These are phyloP conservation scores for Collybia nuda DNA, from an alignment of 768 basidiomycete species.

Conservation along the genomic window DNA sequence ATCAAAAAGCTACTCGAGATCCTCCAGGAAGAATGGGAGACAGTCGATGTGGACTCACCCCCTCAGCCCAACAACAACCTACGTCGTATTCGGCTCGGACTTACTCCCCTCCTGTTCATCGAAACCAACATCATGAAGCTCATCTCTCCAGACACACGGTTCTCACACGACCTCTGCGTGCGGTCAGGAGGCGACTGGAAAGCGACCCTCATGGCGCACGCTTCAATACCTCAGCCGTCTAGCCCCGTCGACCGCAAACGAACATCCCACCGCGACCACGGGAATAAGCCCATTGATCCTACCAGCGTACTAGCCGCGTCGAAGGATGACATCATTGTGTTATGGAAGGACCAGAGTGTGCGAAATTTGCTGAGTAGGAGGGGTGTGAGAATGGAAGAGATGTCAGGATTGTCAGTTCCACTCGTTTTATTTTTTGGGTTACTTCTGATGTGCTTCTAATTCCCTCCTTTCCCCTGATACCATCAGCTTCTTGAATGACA, in stretches of 20 bases:
- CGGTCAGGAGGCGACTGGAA: constrained; percentile 65
- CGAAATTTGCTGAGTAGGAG: constrained; percentile 49
- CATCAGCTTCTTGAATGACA: constrained; percentile 72
- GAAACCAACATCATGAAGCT: constrained; percentile 51
- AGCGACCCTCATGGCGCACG: constrained; percentile 28
- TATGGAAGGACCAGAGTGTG: constrained; percentile 63
- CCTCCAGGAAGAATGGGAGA: constrained; percentile 46
- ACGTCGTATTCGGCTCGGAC: constrained; percentile 32
- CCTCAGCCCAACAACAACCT: constrained; percentile 19
- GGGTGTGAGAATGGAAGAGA: constrained; percentile 54
- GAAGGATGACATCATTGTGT: constrained; percentile 54
- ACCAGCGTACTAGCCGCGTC: constrained; percentile 50
- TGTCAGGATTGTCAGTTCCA: constrained; percentile 66
- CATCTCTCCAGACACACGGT: constrained; percentile 32
- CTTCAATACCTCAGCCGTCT: background rate
- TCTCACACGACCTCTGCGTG: constrained; percentile 40
- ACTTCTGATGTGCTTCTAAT: too few species aligned
- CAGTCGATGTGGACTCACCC: constrained; percentile 14
- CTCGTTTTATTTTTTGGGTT: background rate
- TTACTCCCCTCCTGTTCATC: constrained; percentile 52
- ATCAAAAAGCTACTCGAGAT: constrained; percentile 57
- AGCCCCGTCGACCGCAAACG: constrained; percentile 5
- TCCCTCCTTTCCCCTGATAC: background rate
- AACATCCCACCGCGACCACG: constrained; percentile 15
- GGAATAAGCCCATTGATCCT: constrained; percentile 41